Conservation (phyloP, 2,329 filamentous ascomycete genomes). For the Calonectria honghensis region DNA sequence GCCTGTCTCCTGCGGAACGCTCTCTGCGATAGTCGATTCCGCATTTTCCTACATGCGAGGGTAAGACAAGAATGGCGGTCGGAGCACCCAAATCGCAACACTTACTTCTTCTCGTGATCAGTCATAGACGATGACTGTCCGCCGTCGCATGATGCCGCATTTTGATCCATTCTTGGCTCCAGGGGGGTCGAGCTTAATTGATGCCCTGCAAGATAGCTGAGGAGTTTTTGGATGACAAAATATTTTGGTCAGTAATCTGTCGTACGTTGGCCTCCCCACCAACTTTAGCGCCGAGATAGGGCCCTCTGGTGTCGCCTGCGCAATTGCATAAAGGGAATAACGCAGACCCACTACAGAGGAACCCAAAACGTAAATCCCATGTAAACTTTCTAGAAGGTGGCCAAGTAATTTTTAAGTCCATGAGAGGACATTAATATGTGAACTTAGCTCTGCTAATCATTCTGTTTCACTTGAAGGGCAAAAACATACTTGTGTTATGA, state of each 20-base stretch:
- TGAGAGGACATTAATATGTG: not conserved
- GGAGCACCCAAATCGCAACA: not conserved
- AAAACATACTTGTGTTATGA: not conserved
- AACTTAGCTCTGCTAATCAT: not conserved
- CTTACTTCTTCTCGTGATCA: conserved; percentile 24
- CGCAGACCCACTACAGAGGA: not conserved
- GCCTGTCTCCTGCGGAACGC: conserved; percentile 57
- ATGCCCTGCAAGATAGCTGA: not conserved
- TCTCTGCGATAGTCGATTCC: conserved; percentile 58
- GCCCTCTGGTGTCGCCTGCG: not conserved
- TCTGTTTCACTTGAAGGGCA: not conserved
- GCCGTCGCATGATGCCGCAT: not conserved
- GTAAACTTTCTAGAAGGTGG: not conserved
- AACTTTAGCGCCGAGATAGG: not conserved
- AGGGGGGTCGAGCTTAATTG: not conserved
- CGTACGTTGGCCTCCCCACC: not conserved
- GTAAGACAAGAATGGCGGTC: conserved; percentile 9
- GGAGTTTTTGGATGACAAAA: conserved; percentile 11
- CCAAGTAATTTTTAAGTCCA: not conserved
- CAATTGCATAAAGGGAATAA: conserved; percentile 14
- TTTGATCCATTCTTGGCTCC: not conserved
- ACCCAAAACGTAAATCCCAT: not conserved
- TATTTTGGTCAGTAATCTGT: not conserved
- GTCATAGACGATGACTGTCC: conserved; percentile 14
- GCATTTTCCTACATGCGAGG: conserved; percentile 51